Evolutionary conservation across 2,329 filamentous ascomycete genomes (phyloP), one percentile per base, ranked within the genome.

Genomic region (Ascosphaera aggregata): DNA sequence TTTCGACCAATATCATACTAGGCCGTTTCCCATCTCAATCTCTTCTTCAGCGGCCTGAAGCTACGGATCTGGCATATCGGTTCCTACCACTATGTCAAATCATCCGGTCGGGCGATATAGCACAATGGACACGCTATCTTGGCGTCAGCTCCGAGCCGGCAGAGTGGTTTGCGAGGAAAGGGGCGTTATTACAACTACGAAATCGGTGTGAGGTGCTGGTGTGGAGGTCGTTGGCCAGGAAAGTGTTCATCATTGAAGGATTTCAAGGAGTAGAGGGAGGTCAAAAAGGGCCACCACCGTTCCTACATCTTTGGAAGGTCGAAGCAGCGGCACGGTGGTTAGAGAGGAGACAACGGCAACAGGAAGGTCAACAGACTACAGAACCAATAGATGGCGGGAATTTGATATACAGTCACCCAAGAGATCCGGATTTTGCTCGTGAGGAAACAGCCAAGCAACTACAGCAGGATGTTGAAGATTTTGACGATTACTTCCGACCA

Each of bases 221-320:
- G 9, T 93, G 82, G 82, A 73, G 86, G 11, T 79, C 78, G 1
- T 66, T 95, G 4, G 71, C 78, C 15, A 71, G 84, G 20, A 76
- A 74, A 46, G 72, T 76, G 0, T 94, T 92, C 54, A 59, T 86
- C 8, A 63, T 89, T 9, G 79, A 72, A 13, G 89, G 85, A 44
- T 67, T 73, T n/a, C 71, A 73, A 32, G 76, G 76, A 1, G 34
- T 16, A 5, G 34, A 35, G 9, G 34, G 34, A 16, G 34, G 7
- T 5, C 55, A 58, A 62, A 41, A 66, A 63, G 47, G 64, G 57
- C 43, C 72, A 66, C 47, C 82, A 2, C 78, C 82, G 0, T 80
- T 79, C 0, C 63, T 94, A 4, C 74, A 82, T 48, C 63, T 93
- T 3, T 56, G 66, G 3, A 70, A 84, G 49, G 59, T 92, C 1